A percentile compares a stretch with the other conserved stretches of the same genome.
These are phyloP conservation scores for Trichophyton rubrum DNA, from an alignment of 2,329 filamentous ascomycete species.

Conservation along the genomic window DNA sequence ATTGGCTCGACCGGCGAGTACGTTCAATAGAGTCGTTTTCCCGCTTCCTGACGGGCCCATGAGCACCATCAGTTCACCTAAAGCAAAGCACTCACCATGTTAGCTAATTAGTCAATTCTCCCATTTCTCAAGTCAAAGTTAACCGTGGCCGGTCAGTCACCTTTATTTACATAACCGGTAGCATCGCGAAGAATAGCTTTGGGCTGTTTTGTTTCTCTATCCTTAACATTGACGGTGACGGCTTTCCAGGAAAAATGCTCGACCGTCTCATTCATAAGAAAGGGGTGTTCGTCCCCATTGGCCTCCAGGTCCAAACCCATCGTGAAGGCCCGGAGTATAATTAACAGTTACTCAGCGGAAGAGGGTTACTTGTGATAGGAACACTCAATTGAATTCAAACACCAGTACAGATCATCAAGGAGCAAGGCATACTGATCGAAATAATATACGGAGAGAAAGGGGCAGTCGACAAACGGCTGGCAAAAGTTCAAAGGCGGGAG, in stretches of 20 bases:
- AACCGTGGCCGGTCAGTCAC: slow-evolving; percentile 26
- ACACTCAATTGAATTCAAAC: neutral
- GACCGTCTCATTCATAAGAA: slow-evolving; percentile 47
- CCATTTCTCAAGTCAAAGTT: neutral
- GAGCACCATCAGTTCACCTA: slow-evolving; percentile 61
- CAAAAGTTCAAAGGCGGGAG: neutral
- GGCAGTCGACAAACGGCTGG: neutral
- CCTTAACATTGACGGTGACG: slow-evolving; percentile 60
- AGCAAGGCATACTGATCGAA: neutral
- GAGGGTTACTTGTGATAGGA: neutral
- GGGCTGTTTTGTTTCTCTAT: slow-evolving; percentile 51
- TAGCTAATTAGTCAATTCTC: neutral
- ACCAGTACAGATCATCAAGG: neutral
- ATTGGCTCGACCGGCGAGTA: slow-evolving; percentile 53
- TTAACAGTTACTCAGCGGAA: neutral
- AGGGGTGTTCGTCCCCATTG: slow-evolving; percentile 18
- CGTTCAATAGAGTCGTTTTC: slow-evolving; percentile 75
- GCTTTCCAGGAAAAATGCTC: slow-evolving; percentile 53
- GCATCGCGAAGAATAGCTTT: slow-evolving; percentile 52
- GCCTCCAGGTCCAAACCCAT: slow-evolving; percentile 20
- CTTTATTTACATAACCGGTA: slow-evolving; percentile 52
- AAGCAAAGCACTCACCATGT: neutral
- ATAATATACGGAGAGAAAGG: neutral
- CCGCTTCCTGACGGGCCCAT: slow-evolving; percentile 68
- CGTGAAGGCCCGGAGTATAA: neutral